phyloP scores from a whole-genome alignment of 257 asterid species.

The Solanum raphanifolium region DNA sequence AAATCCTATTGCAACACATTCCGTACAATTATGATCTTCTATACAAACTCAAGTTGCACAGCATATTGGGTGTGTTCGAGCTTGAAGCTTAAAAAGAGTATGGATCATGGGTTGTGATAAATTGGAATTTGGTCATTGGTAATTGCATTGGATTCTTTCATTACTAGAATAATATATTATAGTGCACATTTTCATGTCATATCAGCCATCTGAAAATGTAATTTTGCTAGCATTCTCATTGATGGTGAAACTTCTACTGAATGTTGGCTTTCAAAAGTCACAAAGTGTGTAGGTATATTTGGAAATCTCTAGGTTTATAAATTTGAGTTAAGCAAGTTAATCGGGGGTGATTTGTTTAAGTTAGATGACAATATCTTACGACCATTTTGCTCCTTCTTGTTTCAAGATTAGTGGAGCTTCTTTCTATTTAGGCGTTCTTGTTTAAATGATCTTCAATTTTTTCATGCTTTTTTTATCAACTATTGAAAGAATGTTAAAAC shows the following conservation, averaged over 20 bases:
- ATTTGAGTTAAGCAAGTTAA: not conserved
- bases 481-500: not conserved
- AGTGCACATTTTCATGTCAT: not conserved
- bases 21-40: not conserved
- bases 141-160: not conserved
- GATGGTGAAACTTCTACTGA: not conserved
- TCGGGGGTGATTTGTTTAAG: not conserved
- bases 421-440: not conserved
- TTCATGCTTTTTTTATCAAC: not conserved
- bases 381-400: not conserved
- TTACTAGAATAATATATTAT: not conserved
- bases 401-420: not conserved
- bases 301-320: not conserved
- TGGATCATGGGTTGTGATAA: not conserved
- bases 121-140: not conserved
- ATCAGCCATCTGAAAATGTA: not conserved
- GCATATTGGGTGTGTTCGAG: not conserved
- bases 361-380: not conserved
- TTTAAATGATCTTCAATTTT: not conserved
- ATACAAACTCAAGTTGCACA: not conserved
- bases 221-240: not conserved
- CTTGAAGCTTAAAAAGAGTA: not conserved
- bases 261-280: not conserved
- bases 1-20: not conserved
- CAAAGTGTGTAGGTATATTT: not conserved